Conservation (phyloP, 768 basidiomycete genomes). For the Auriscalpium vulgare region DNA sequence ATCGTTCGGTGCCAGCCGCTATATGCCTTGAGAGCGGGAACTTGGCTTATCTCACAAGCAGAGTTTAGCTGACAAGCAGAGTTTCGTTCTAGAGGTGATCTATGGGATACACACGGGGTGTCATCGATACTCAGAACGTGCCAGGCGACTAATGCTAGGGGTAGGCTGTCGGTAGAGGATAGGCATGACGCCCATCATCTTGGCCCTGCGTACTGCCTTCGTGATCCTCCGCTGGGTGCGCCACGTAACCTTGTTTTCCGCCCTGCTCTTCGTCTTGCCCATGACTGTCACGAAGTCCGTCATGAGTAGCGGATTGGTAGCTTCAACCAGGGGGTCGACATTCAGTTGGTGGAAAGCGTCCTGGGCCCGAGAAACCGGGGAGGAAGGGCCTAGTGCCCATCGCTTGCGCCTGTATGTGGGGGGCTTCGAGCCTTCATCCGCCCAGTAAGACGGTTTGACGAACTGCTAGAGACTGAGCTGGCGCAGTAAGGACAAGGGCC, state of each 20-base stretch:
- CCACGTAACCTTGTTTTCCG: slow-evolving; percentile 63
- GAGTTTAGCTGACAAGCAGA: too few species aligned
- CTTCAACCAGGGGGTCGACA: slow-evolving; percentile 68
- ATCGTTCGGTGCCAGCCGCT: background rate
- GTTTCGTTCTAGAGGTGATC: too few species aligned
- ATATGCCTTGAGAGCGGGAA: background rate
- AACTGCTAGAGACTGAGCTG: slow-evolving; percentile 27
- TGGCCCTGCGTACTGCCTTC: slow-evolving; percentile 82
- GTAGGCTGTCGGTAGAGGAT: slow-evolving; percentile 5
- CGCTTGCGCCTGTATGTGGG: slow-evolving; percentile 14
- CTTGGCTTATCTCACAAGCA: too few species aligned
- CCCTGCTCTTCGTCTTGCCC: slow-evolving; percentile 73
- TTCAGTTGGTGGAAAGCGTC: slow-evolving; percentile 69
- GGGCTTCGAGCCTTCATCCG: slow-evolving; percentile 21
- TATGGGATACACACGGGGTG: too few species aligned
- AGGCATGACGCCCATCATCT: slow-evolving; percentile 86
- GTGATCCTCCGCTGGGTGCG: slow-evolving; percentile 71
- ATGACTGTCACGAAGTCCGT: slow-evolving; percentile 57
- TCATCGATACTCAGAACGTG: too few species aligned
- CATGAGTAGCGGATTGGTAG: slow-evolving; percentile 52
- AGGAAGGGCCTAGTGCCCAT: slow-evolving; percentile 47
- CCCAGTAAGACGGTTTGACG: slow-evolving; percentile 38
- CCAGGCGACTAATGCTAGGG: too few species aligned
- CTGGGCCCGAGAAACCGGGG: slow-evolving; percentile 39
- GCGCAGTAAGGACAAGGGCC: background rate